These are phyloP conservation scores for Mimosa bimucronata DNA, from an alignment of 306 rosid genomes.

Conservation along the genomic window DNA sequence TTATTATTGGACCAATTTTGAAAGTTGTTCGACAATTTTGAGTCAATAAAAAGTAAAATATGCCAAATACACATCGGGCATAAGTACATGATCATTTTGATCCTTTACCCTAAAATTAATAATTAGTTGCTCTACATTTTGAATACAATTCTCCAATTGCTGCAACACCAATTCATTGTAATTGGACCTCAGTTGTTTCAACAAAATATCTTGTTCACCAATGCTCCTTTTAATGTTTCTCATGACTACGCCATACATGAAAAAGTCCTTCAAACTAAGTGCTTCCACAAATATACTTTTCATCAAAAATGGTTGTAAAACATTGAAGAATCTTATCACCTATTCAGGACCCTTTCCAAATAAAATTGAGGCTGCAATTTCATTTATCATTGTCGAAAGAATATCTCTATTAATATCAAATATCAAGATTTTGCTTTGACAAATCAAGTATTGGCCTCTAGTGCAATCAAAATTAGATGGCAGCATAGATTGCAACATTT, in stretches of 20 bases:
- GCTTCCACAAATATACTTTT: constrained; percentile 79
- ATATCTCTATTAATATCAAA: constrained; percentile 60
- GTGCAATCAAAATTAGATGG: constrained; percentile 66
- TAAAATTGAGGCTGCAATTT: constrained; percentile 78
- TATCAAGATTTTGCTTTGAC: constrained; percentile 61
- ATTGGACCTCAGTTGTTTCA: constrained; percentile 64
- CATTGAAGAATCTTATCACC: constrained; percentile 71
- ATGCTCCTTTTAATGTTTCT: constrained; percentile 51
- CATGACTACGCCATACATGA: constrained; percentile 51
- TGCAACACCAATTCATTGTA: constrained; percentile 73
- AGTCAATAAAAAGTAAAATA: too few species aligned
- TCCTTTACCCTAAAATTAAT: constrained; percentile 59
- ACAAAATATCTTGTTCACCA: constrained; percentile 56
- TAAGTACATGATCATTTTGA: too few species aligned
- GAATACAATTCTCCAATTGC: constrained; percentile 70
- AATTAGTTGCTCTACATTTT: constrained; percentile 53
- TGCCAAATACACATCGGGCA: too few species aligned
- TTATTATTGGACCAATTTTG: too few species aligned
- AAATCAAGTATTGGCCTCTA: constrained; percentile 65
- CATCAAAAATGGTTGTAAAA: constrained; percentile 87
- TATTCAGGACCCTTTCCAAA: constrained; percentile 80
- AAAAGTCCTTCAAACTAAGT: constrained; percentile 82
- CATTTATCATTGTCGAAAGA: constrained; percentile 65
- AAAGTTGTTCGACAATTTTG: too few species aligned
- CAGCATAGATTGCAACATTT: constrained; percentile 74